Evolutionary conservation across 305 asterid species (phyloP), one percentile per base, ranked within the genome.

Genomic region (Fraxinus velutina): DNA sequence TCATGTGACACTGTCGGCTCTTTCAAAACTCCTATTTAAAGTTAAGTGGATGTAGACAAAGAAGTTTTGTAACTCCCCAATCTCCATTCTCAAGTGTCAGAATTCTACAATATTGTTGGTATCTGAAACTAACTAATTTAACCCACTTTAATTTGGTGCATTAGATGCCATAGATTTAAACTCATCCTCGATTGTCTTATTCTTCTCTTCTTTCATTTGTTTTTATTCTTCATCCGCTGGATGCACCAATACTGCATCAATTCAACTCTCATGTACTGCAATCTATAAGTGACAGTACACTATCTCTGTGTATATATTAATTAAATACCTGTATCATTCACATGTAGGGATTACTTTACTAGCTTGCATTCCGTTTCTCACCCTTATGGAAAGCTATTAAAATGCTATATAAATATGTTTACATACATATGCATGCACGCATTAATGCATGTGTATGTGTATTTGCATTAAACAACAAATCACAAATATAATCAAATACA

Each of bases 91-190:
- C 85, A 78, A 62, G 50, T 81, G 81, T 68, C 71, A 29, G 71
- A 57, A 75, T 66, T 73, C 13, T 30, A 82, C 19, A 77, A 75
- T 30, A 68, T 80, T 84, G 76, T 75, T 79, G 17, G 22, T 80
- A 73, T 77, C 82, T 78, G 76, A 52, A 80, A 86, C 79, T 77
- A 73, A 79, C 87, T 75, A 79, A 83, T 81, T 86, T 74, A 84
- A 80, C 33, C 55, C 88, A 80, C 52, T 82, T 81, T 71, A 78
- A 83, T 87, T 74, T 76, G 80, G 55, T 80, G 83, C 78, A 83
- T 82, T 83, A 73, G 79, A 75, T 42, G 37, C 76, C 81, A 76
- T 52, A 78, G 55, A 24, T 82, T 80, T 27, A 24, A 75, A 29
- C 75, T 52, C 81, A 80, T 77, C 52, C 82, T 80, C 62, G 24